Percentiles rank a stretch among this genome's conserved stretches.
phyloP scores from a whole-genome alignment of 768 basidiomycete genomes.

The Ramaria sp. region DNA sequence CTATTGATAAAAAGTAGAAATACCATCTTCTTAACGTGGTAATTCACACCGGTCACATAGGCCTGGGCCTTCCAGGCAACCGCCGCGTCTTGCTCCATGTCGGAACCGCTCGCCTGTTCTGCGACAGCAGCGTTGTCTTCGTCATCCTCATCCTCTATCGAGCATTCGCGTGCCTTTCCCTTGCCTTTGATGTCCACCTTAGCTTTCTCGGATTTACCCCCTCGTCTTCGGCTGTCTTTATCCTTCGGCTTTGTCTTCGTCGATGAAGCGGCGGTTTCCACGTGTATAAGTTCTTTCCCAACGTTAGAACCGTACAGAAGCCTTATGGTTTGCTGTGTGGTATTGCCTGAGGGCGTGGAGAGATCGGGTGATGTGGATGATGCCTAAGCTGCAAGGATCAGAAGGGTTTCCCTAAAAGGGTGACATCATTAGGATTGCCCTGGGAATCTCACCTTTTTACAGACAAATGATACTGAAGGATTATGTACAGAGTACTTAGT shows the following conservation, averaged over 20 bases:
- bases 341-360: conserved; percentile 63
- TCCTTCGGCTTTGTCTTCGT: neutral
- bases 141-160: conserved; percentile 14
- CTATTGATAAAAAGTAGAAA: conserved; percentile 94
- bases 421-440: neutral
- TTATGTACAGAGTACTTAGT: conserved; percentile 94
- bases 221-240: neutral
- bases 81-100: conserved; percentile 23
- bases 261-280: conserved; percentile 23
- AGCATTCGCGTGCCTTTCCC: conserved; percentile 17
- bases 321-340: conserved; percentile 59
- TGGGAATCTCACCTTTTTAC: conserved; percentile 66
- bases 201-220: neutral
- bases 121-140: conserved; percentile 15
- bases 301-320: conserved; percentile 73
- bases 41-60: conserved; percentile 79
- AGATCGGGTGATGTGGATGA: conserved; percentile 70
- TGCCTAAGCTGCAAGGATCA: conserved; percentile 32
- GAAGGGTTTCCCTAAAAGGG: neutral
- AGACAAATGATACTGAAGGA: conserved; percentile 74
- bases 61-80: conserved; percentile 65
- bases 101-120: conserved; percentile 19
- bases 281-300: conserved; percentile 55
- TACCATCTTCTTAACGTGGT: conserved; percentile 75
- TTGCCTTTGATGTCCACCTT: conserved; percentile 2